Evolutionary conservation across 2,329 filamentous ascomycete genomes (phyloP).

Genomic region (Neofusicoccum kwambonambiense): DNA sequence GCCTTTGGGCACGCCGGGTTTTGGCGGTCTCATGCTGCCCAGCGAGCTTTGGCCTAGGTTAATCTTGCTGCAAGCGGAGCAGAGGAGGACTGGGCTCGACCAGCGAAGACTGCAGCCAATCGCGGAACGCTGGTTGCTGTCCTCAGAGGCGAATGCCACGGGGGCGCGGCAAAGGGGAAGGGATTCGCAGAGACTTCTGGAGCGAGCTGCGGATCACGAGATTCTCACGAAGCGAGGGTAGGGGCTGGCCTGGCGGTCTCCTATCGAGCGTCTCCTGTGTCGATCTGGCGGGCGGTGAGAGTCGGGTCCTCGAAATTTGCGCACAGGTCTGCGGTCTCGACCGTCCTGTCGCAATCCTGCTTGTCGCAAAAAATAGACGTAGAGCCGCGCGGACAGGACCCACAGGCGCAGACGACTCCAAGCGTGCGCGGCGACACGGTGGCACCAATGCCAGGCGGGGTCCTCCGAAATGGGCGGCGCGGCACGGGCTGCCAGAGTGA

Average conservation of each 20-base stretch:
- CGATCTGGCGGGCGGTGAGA: not conserved
- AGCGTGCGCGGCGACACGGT: too few species aligned
- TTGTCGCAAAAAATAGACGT: not conserved
- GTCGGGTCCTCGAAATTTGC: not conserved
- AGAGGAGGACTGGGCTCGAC: not conserved
- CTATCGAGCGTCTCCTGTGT: not conserved
- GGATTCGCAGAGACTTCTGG: not conserved
- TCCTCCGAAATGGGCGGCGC: too few species aligned
- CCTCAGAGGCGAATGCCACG: too few species aligned
- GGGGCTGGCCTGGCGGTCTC: not conserved
- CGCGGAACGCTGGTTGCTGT: too few species aligned
- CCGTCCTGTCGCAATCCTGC: not conserved
- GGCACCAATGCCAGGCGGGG: too few species aligned
- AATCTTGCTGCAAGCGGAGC: not conserved
- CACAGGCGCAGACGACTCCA: not conserved
- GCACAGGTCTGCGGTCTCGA: not conserved
- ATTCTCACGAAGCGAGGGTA: not conserved
- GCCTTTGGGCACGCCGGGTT: slow-evolving; percentile 27
- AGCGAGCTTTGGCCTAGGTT: not conserved
- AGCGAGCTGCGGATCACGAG: not conserved
- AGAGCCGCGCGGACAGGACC: not conserved
- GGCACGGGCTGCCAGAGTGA: too few species aligned
- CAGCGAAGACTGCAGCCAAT: not conserved
- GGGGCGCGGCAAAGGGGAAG: not conserved
- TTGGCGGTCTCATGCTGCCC: not conserved